Conservation (phyloP, 2,329 filamentous ascomycete genomes). For the Emmonsiellopsis sp. region DNA sequence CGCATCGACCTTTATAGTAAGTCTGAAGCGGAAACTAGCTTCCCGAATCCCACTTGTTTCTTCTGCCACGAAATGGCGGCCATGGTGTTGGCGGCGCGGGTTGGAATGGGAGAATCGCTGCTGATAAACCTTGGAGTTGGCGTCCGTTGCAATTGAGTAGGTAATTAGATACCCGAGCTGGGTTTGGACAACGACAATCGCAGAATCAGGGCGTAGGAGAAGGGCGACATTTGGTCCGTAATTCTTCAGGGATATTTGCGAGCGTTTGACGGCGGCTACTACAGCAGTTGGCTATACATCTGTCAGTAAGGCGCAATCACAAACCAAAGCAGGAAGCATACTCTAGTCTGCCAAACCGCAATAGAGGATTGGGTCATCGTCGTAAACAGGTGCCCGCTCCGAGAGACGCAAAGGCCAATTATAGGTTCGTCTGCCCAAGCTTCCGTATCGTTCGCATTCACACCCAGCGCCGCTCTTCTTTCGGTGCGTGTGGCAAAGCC, state of each 20-base stretch:
- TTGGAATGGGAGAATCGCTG: slow-evolving; percentile 55
- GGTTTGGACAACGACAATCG: slow-evolving; percentile 86
- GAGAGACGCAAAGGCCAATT: slow-evolving; percentile 64
- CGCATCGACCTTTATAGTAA: slow-evolving; percentile 97
- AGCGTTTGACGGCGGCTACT: slow-evolving; percentile 75
- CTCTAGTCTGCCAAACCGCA: slow-evolving; percentile 95
- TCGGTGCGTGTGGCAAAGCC: slow-evolving; percentile 53
- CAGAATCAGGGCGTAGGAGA: slow-evolving; percentile 79
- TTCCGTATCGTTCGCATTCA: slow-evolving; percentile 16
- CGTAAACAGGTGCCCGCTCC: slow-evolving; percentile 74
- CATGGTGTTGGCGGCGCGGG: slow-evolving; percentile 35
- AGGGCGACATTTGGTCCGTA: slow-evolving; percentile 83
- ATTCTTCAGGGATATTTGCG: slow-evolving; percentile 63
- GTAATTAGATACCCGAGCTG: slow-evolving; percentile 81
- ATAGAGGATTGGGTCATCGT: slow-evolving; percentile 77
- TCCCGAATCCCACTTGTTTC: slow-evolving; percentile 77
- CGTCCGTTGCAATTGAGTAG: slow-evolving; percentile 81
- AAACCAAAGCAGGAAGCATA: slow-evolving; percentile 30
- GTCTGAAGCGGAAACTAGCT: slow-evolving; percentile 82
- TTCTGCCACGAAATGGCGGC: slow-evolving; percentile 56
- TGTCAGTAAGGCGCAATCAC: slow-evolving; percentile 15
- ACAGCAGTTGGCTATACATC: slow-evolving; percentile 68
- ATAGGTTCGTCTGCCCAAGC: slow-evolving; percentile 54
- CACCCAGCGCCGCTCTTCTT: slow-evolving; percentile 21
- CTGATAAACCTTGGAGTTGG: slow-evolving; percentile 73